Evolutionary conservation across 1,284 basidiomycete genomes (phyloP), one percentile per base, ranked within the genome.

Genomic region (Apiotrichum montevideense): DNA sequence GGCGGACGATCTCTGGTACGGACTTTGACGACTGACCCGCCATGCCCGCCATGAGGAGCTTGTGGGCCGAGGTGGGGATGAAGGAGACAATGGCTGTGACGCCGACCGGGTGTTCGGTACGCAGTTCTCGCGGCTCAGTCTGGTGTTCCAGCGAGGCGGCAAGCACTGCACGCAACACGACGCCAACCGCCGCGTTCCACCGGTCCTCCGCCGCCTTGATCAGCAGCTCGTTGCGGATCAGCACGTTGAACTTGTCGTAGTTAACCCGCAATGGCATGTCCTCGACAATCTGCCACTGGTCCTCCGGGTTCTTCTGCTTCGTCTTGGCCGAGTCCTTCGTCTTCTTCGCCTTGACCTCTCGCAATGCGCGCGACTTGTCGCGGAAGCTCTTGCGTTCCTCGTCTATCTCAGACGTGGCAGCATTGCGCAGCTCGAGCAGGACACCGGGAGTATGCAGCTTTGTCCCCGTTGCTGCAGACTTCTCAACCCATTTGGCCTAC

Each of bases 181-280:
- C 69, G 3, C 85, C 87, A 8, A 89, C 84, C 14, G 83, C 81
- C 29, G 81, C 77, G 63, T 95, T 95, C 76, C 83, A 94, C 42
- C 88, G 83, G 66, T 91, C 87, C 59, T 81, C 79, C 0, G 84
- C 88, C 10, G 88, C 86, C 48, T 80, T 79, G 62, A 86, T 84
- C 54, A 95, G 83, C 50, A 95, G 79, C 73, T 87, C 82, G 74
- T 96, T 94, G 39, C 95, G 87, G 50, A 97, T 85, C 66, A 90
- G 86, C 37, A 93, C 80, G 64, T 90, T 86, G 75, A 93, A 95
- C 64, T 85, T 87, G 63, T 93, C 87, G 66, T 85, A 87, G 76
- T 95, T 92, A 54, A 97, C 82, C 46, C 73, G 64, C 35, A 77
- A 55, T 62, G 56, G 46, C 64, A 59, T 39, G 63, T 58, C 61